A percentile compares a stretch with the other conserved stretches of the same genome.
phyloP scores from a whole-genome alignment of 1,139 yeast species.

The Suhomyces yuchorum region DNA sequence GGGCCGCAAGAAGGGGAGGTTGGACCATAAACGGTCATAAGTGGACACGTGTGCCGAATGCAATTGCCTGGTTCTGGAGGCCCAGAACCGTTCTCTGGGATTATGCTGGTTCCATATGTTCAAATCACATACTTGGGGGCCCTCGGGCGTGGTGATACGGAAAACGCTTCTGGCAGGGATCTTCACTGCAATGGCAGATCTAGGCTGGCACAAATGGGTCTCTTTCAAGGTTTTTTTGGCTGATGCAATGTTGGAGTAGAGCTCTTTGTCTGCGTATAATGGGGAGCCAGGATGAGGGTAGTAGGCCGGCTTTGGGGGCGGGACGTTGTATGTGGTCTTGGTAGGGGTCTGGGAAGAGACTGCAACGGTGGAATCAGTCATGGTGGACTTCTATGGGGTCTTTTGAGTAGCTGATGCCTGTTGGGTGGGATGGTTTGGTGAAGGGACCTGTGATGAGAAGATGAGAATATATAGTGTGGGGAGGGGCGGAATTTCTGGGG shows the following conservation, averaged over 20 bases:
- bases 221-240: slow-evolving; percentile 42
- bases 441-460: no score
- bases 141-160: slow-evolving; percentile 63
- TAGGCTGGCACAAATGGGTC: slow-evolving; percentile 47
- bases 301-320: slow-evolving; percentile 58
- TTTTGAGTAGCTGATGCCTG: no score
- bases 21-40: slow-evolving; percentile 65
- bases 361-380: not conserved
- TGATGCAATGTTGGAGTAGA: slow-evolving; percentile 48
- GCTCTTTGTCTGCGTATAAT: slow-evolving; percentile 48
- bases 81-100: slow-evolving; percentile 70
- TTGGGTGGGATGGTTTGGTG: no score
- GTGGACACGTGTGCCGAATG: slow-evolving; percentile 68
- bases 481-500: no score
- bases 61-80: slow-evolving; percentile 65
- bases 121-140: slow-evolving; percentile 71
- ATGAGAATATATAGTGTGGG: no score
- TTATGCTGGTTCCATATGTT: slow-evolving; percentile 64
- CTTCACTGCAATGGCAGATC: slow-evolving; percentile 62
- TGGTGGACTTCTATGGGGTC: not conserved
- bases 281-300: slow-evolving; percentile 58
- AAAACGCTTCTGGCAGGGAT: slow-evolving; percentile 62
- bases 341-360: slow-evolving; percentile 38
- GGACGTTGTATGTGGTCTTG: slow-evolving; percentile 44
- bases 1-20: slow-evolving; percentile 63